These are phyloP conservation scores for Gymnopilus junonius DNA, from an alignment of 768 basidiomycete species.

Conservation along the genomic window DNA sequence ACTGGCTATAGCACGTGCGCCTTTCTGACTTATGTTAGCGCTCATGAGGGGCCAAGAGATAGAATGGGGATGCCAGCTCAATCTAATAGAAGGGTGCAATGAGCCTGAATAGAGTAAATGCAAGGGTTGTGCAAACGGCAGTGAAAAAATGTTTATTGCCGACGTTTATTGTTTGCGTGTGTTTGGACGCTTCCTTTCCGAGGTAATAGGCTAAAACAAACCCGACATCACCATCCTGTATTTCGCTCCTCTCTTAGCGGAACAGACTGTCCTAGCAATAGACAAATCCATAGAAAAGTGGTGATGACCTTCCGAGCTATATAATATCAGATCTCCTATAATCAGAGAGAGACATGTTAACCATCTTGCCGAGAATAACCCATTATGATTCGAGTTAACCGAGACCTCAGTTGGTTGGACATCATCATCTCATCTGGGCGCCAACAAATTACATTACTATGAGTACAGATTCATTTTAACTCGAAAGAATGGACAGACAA, in stretches of 20 bases:
- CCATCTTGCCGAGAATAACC: background rate
- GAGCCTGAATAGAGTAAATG: background rate
- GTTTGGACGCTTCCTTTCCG: background rate
- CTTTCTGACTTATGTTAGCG: background rate
- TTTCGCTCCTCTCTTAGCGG: background rate
- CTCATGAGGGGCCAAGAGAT: conserved; percentile 2
- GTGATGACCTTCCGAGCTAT: background rate
- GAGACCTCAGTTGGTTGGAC: background rate
- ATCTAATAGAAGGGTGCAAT: background rate
- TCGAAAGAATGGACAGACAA: background rate
- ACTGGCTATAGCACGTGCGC: background rate
- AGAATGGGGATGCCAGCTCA: background rate
- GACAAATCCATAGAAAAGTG: background rate
- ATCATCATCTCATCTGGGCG: background rate
- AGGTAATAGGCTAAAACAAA: background rate
- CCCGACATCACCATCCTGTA: background rate
- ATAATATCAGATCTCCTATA: background rate
- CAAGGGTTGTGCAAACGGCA: background rate
- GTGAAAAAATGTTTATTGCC: background rate
- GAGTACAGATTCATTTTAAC: background rate
- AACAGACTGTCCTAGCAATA: background rate
- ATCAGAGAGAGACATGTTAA: background rate
- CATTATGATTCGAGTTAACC: background rate
- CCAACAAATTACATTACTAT: background rate
- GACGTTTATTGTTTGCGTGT: background rate